Percentiles rank a stretch among this genome's conserved stretches.
Conservation (phyloP, 2,329 filamentous ascomycete genomes). For the Dactylonectria estremocensis region DNA sequence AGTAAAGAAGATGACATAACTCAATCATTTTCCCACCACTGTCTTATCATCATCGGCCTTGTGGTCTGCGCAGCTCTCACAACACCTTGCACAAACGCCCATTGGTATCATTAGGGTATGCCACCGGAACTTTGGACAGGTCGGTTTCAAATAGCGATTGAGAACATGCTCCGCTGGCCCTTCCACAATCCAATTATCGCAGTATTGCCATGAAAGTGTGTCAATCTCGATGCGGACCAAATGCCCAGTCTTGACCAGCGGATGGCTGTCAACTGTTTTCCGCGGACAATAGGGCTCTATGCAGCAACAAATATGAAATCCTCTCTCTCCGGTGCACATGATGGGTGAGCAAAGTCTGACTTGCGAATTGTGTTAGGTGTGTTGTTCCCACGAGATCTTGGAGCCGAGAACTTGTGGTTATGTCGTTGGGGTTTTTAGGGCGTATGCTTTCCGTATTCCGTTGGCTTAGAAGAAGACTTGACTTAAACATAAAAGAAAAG, state of each 20-base stretch:
- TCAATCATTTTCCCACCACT: background rate
- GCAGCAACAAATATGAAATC: slow-evolving; percentile 45
- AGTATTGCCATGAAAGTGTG: slow-evolving; percentile 45
- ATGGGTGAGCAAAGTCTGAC: background rate
- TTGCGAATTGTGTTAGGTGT: background rate
- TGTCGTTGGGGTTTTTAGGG: background rate
- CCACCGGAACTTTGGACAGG: slow-evolving; percentile 44
- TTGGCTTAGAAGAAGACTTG: no score
- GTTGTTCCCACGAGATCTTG: background rate
- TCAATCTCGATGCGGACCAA: slow-evolving; percentile 41
- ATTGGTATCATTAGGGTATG: slow-evolving; percentile 37
- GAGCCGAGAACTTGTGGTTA: no score
- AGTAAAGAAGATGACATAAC: background rate
- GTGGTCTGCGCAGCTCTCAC: slow-evolving; percentile 28
- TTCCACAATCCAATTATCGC: slow-evolving; percentile 47
- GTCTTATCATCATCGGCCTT: slow-evolving; percentile 1
- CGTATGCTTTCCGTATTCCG: no score
- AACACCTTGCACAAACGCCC: slow-evolving; percentile 36
- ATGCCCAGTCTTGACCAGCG: slow-evolving; percentile 40
- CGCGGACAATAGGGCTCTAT: slow-evolving; percentile 40
- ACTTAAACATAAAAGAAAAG: background rate
- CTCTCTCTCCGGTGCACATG: slow-evolving; percentile 49
- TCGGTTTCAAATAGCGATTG: slow-evolving; percentile 46
- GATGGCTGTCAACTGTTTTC: slow-evolving; percentile 36
- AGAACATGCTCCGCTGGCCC: slow-evolving; percentile 47